phyloP scores from a whole-genome alignment of 306 rosid species.

The barrel medic (Medicago truncatula) region DNA sequence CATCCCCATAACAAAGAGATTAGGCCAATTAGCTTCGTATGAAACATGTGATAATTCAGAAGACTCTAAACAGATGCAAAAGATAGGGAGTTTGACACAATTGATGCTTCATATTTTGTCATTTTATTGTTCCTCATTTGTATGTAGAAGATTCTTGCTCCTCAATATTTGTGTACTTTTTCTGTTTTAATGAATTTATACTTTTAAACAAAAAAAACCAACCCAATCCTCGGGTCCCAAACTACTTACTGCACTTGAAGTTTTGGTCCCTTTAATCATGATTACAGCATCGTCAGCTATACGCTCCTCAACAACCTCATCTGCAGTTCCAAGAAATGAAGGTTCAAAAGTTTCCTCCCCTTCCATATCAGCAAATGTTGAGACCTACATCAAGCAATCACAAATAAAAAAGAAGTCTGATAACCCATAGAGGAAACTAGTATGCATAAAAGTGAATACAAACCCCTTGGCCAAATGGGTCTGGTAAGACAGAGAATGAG shows the following conservation, averaged over 20 bases:
- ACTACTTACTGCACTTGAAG: slow-evolving; percentile 78
- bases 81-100: slow-evolving; percentile 2
- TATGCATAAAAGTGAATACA: not conserved
- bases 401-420: slow-evolving; percentile 12
- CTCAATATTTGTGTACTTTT: slow-evolving; percentile 11
- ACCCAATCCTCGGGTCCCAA: slow-evolving; percentile 5
- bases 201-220: not conserved
- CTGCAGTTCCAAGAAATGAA: slow-evolving; percentile 90
- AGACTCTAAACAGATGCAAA: slow-evolving; percentile 22
- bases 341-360: slow-evolving; percentile 98
- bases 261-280: slow-evolving; percentile 94
- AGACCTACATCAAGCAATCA: slow-evolving; percentile 62
- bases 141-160: slow-evolving; percentile 4
- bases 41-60: not conserved
- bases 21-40: not conserved
- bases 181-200: not conserved
- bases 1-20: not conserved
- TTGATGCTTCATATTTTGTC: not conserved
- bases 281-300: slow-evolving; percentile 86
- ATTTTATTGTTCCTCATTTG: not conserved
- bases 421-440: slow-evolving; percentile 9
- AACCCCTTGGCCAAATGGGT: not conserved
- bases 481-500: not conserved
- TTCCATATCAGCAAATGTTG: slow-evolving; percentile 99
- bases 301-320: slow-evolving; percentile 98